Conservation (phyloP, 345 rosid genomes). For the Toxicodendron radicans region DNA sequence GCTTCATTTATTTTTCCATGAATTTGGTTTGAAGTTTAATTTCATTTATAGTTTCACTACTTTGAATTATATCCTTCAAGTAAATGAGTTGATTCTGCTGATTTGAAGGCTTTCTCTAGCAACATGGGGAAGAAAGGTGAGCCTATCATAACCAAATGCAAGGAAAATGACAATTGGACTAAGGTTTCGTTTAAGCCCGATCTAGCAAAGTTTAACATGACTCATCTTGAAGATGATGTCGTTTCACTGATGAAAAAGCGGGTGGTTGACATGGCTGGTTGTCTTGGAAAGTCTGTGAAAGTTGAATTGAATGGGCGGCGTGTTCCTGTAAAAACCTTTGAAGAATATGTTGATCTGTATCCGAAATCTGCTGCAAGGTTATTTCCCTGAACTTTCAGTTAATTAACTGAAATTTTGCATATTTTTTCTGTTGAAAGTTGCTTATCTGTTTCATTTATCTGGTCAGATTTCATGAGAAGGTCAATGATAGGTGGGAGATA, state of each 20-base stretch:
- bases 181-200: slow-evolving; percentile 90
- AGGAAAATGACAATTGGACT: slow-evolving; percentile 82
- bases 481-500: slow-evolving; percentile 89
- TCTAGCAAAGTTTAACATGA: slow-evolving; percentile 75
- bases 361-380: slow-evolving; percentile 69
- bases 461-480: slow-evolving; percentile 66
- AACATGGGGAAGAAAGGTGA: slow-evolving; percentile 90
- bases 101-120: slow-evolving; percentile 68
- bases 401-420: neutral
- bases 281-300: slow-evolving; percentile 89
- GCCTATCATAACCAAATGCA: slow-evolving; percentile 71
- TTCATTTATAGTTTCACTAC: neutral
- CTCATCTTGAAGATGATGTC: slow-evolving; percentile 79
- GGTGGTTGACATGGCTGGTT: slow-evolving; percentile 90
- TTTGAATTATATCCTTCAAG: neutral
- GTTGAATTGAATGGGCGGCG: slow-evolving; percentile 80
- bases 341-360: slow-evolving; percentile 76
- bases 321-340: slow-evolving; percentile 72
- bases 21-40: neutral
- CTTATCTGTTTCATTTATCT: slow-evolving; percentile 17
- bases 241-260: slow-evolving; percentile 91
- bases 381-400: neutral
- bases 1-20: neutral
- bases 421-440: neutral
- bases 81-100: slow-evolving; percentile 7